Base-by-base conservation (phyloP, 2,329 filamentous ascomycete species). In the Zymoseptoria crescenta region DNA sequence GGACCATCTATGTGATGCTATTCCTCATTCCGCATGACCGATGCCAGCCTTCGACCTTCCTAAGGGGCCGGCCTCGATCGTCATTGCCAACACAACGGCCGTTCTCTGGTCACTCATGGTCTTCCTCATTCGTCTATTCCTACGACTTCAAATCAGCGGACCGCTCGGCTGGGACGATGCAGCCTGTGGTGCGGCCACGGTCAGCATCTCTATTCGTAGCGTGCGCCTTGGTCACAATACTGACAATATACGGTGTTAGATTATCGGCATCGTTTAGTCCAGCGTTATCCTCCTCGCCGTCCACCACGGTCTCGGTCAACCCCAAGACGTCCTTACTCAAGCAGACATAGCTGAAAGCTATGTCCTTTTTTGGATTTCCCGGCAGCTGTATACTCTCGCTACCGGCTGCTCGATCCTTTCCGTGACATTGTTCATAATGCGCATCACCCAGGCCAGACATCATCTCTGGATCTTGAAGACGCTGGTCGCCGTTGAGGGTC, bases 161-260 rank as follows among this genome's bases (percentile, higher is more conserved):
- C 69, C 69, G 0, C 62, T 70, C 13, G 66, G 68, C 9, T 65
- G 57, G 49, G 69, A 71, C 35, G 68, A 71, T 56, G 58, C 54
- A 29, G 59, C 65, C 4, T 71, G 69, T 58, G 54, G 57, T 8
- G 54, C 59, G 0, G 67, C 68, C 13, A 71, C 68, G 1, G 49
- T 68, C 8, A 20, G 61, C 24, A 24, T 24, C 24, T 55, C 8
- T 8, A 21, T 28, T 4, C 4, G 3, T 1, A 7, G 4, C 21
- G 9, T 52, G 6, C 8, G 21, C 4, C 24, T 24, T 24, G 24
- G 24, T 52, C 8, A 13, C 21, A 52, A 24, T 50, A 13, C 21
- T 29, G 20, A 16, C 16, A 24, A 7, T 8, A 52, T 4, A 4
- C 49, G 16, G 16, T 19, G 2, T n/a, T 7, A 61, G 58, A 27